Evolutionary conservation across 768 basidiomycete species (phyloP).

Genomic region (Suillus lakei): DNA sequence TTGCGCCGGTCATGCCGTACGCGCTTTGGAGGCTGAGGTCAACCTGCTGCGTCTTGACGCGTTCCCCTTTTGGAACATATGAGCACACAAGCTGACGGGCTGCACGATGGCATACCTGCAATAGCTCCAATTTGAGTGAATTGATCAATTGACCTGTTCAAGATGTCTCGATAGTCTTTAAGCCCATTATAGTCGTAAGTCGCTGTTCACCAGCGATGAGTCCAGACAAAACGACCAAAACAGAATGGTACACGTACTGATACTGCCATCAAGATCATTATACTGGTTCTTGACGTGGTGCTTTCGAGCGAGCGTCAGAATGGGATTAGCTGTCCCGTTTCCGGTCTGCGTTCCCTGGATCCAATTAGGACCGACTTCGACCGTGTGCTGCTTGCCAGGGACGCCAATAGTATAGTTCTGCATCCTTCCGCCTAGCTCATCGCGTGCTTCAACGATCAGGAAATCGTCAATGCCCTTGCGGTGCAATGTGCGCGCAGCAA

Average conservation of each 20-base stretch:
- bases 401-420: conserved; percentile 49
- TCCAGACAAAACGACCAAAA: background rate
- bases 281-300: conserved; percentile 51
- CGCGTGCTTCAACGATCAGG: conserved; percentile 62
- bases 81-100: background rate
- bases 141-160: conserved; percentile 45
- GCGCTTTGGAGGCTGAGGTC: conserved; percentile 60
- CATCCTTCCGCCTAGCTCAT: conserved; percentile 66
- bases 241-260: conserved; percentile 43
- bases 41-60: conserved; percentile 51
- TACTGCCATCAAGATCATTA: conserved; percentile 48
- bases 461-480: conserved; percentile 59
- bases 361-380: conserved; percentile 70
- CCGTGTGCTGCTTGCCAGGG: conserved; percentile 38
- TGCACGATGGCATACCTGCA: conserved; percentile 42
- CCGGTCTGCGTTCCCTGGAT: conserved; percentile 56
- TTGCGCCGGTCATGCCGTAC: conserved; percentile 54
- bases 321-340: conserved; percentile 60
- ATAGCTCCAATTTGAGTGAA: conserved; percentile 45
- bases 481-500: conserved; percentile 65
- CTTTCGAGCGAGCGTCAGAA: conserved; percentile 59
- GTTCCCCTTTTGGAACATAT: conserved; percentile 38
- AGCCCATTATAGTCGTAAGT: conserved; percentile 59
- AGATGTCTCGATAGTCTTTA: conserved; percentile 51
- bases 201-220: conserved; percentile 36